These are phyloP conservation scores for Tulasnella sp. DNA, from an alignment of 768 basidiomycete species.

Conservation along the genomic window DNA sequence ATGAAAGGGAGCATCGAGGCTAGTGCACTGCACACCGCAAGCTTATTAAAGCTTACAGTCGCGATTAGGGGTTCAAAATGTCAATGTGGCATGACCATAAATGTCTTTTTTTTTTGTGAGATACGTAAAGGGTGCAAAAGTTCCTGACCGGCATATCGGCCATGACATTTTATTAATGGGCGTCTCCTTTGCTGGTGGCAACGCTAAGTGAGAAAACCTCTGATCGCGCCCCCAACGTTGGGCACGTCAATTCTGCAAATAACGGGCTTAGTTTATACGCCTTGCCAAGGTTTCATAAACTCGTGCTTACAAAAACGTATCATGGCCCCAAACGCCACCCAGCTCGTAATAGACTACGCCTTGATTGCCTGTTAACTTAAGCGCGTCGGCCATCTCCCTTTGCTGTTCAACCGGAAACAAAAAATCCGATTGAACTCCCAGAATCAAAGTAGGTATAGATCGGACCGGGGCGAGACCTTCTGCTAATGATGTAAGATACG, in stretches of 20 bases:
- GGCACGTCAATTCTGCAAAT: constrained; percentile 56
- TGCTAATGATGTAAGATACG: constrained; percentile 64
- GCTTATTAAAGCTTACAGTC: too few species aligned
- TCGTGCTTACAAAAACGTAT: constrained; percentile 72
- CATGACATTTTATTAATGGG: too few species aligned
- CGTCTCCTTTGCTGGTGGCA: not conserved
- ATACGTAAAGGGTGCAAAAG: too few species aligned
- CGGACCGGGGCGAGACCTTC: constrained; percentile 62
- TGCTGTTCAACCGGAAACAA: constrained; percentile 97
- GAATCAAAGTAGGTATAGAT: constrained; percentile 66
- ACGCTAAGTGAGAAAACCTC: constrained; percentile 60
- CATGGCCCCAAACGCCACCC: constrained; percentile 99
- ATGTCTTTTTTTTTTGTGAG: too few species aligned
- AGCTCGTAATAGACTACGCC: constrained; percentile 92
- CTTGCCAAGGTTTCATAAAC: not conserved
- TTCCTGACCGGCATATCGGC: too few species aligned
- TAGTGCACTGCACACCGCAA: too few species aligned
- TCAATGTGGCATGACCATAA: too few species aligned
- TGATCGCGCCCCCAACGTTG: constrained; percentile 83
- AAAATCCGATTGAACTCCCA: constrained; percentile 95
- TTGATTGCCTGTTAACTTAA: constrained; percentile 79
- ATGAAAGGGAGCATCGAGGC: too few species aligned
- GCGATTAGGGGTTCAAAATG: too few species aligned
- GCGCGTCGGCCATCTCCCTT: constrained; percentile 81
- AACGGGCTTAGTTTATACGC: constrained; percentile 5